Evolutionary conservation across 208 protist species (phyloP).

Genomic region (Leishmania tarentolae): DNA sequence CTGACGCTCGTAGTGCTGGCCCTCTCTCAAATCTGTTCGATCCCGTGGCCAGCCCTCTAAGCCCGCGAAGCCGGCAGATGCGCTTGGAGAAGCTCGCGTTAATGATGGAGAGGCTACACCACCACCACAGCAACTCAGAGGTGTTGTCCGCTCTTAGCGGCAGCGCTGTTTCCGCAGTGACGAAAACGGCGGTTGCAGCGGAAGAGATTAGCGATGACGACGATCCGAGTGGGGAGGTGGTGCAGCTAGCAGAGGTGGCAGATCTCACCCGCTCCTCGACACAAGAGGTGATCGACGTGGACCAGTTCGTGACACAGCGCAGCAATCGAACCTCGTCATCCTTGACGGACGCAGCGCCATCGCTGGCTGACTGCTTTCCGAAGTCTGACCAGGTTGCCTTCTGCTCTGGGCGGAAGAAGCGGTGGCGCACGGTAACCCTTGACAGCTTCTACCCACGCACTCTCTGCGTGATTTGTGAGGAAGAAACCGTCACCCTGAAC

Average conservation of each 20-base stretch:
- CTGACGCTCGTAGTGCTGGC: not conserved
- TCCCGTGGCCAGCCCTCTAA: not conserved
- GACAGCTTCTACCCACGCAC: conserved; percentile 50
- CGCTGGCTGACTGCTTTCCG: not conserved
- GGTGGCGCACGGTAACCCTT: conserved; percentile 28
- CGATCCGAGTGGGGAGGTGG: not conserved
- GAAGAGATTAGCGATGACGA: conserved; percentile 25
- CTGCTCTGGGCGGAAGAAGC: not conserved
- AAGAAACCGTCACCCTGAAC: conserved; percentile 28
- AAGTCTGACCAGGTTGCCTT: not conserved
- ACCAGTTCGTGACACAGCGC: conserved; percentile 36
- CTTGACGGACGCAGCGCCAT: not conserved
- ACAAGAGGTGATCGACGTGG: conserved; percentile 32
- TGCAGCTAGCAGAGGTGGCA: conserved; percentile 10
- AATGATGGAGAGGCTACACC: conserved; percentile 1
- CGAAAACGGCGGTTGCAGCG: not conserved
- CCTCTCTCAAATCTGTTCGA: not conserved
- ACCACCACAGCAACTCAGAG: conserved; percentile 1
- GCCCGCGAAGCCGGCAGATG: not conserved
- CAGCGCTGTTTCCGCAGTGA: not conserved
- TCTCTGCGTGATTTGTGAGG: conserved; percentile 46
- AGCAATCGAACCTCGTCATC: conserved; percentile 3
- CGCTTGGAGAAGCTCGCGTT: not conserved
- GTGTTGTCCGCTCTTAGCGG: not conserved
- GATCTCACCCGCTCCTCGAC: conserved; percentile 19